Conservation (phyloP, 2,329 filamentous ascomycete genomes). For the Talaromyces sp. region DNA sequence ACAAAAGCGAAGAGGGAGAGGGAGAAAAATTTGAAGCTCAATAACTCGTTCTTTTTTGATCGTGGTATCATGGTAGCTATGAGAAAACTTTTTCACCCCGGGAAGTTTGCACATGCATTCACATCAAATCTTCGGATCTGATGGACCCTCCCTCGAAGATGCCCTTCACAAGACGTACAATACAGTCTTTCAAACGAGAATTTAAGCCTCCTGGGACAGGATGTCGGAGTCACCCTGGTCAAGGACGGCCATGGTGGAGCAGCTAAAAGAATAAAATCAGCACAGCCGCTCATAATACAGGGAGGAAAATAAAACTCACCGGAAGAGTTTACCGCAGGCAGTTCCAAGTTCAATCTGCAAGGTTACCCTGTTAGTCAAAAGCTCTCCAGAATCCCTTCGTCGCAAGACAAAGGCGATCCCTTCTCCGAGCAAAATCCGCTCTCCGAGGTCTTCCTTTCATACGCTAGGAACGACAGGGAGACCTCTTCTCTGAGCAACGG, state of each 20-base stretch:
- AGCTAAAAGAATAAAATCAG: constrained; percentile 30
- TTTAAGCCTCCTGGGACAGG: constrained; percentile 41
- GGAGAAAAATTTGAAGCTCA: not conserved
- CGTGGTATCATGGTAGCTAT: not conserved
- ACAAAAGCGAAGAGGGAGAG: not conserved
- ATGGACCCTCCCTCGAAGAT: not conserved
- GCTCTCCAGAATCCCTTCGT: constrained; percentile 12
- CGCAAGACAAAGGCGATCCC: constrained; percentile 10
- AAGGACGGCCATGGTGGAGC: constrained; percentile 93
- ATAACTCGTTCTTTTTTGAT: not conserved
- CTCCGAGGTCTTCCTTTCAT: constrained; percentile 20
- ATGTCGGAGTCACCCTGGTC: constrained; percentile 99
- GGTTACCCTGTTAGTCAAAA: constrained; percentile 45
- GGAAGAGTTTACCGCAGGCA: constrained; percentile 98
- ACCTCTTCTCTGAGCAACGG: constrained; percentile 14
- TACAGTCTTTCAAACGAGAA: not conserved
- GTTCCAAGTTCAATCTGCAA: constrained; percentile 93
- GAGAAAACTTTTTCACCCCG: not conserved
- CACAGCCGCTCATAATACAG: not conserved
- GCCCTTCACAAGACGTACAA: not conserved
- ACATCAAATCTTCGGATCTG: not conserved
- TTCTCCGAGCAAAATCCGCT: constrained; percentile 14
- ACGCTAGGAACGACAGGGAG: constrained; percentile 8
- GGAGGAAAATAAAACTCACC: constrained; percentile 27
- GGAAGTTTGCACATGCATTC: not conserved